Evolutionary conservation across 2,329 filamentous ascomycete genomes (phyloP), one percentile per base, ranked within the genome.

Genomic region (Grosmannia huntii): DNA sequence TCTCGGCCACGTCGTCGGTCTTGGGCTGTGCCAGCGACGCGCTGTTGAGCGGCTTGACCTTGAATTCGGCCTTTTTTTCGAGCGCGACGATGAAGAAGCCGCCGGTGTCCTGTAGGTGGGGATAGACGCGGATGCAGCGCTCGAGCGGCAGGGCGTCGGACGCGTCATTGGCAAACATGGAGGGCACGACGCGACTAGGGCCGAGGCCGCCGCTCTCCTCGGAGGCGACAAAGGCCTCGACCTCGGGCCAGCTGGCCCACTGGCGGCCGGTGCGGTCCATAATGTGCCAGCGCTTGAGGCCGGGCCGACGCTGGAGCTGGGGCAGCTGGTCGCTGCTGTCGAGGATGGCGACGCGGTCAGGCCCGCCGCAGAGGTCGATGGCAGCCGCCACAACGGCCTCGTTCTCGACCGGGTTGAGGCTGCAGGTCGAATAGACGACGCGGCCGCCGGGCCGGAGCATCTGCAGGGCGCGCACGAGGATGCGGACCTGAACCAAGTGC

Each of bases 361-460:
- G 73, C 3, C 94, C 94, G 62, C 94, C 94, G 67, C 91, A 97
- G 59, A 91, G 82, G 65, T 90, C 87, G 65, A 99, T 91, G 12
- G 94, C 94, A 28, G 87, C 86, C 1, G 89, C 84, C 60, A 99
- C 77, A 19, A 97, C 90, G 7, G 94, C 86, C 73, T 99, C 94
- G 67, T 99, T 96, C 76, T 99, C 94, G 31, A 97, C 84, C 0
- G 94, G 94, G 73, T 99, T 99, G 88, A 99, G 90, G 71, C 90
- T 96, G 79, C 94, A 99, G 23, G 94, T 99, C 3, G 92, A 97
- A 75, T 97, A 99, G 56, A 99, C 92, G 31, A 97, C 89, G 62
- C 91, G 84, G 56, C 94, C 94, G 48, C 94, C 92, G 58, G 90
- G 87, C 76, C 96, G 97, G 64, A 99, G 82, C 84, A 99, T 90